These are phyloP conservation scores for Harringtonia lauricola DNA, from an alignment of 2,329 filamentous ascomycete genomes.

Conservation along the genomic window DNA sequence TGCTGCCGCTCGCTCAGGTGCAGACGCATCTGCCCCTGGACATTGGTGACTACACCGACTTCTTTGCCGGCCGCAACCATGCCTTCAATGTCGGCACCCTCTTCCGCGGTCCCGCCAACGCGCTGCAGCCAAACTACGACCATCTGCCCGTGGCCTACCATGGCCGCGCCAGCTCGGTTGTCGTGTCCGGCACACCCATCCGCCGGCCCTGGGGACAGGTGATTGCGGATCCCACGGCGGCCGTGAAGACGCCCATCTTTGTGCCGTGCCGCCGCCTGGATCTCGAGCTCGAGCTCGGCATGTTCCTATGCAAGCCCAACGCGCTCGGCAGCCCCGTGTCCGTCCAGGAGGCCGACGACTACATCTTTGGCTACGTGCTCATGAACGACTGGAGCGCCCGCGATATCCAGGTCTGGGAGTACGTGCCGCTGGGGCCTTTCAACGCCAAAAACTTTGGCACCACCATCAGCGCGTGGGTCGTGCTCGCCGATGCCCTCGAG, in stretches of 20 bases:
- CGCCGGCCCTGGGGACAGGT: conserved; percentile 68
- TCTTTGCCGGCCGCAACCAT: conserved; percentile 72
- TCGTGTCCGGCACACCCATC: conserved; percentile 63
- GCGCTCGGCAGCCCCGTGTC: conserved; percentile 51
- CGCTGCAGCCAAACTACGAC: conserved; percentile 71
- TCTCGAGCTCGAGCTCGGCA: conserved; percentile 71
- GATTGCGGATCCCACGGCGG: conserved; percentile 48
- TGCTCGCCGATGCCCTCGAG: conserved; percentile 64
- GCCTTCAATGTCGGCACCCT: conserved; percentile 57
- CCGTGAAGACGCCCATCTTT: conserved; percentile 51
- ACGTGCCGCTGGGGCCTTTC: conserved; percentile 71
- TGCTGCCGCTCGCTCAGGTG: conserved; percentile 49
- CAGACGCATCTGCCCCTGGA: conserved; percentile 62
- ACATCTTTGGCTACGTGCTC: conserved; percentile 69
- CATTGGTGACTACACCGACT: conserved; percentile 78
- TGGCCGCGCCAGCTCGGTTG: conserved; percentile 63
- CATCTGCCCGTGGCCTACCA: conserved; percentile 77
- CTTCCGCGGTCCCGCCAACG: conserved; percentile 50
- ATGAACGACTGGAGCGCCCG: conserved; percentile 84
- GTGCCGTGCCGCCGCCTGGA: conserved; percentile 58
- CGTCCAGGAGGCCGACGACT: conserved; percentile 53
- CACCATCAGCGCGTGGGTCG: conserved; percentile 69
- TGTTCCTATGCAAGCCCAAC: conserved; percentile 58
- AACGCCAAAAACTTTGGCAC: conserved; percentile 77
- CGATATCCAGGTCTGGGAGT: conserved; percentile 78